phyloP scores from a whole-genome alignment of 2,329 filamentous ascomycete species.

The Diaporthe ilicicola region DNA sequence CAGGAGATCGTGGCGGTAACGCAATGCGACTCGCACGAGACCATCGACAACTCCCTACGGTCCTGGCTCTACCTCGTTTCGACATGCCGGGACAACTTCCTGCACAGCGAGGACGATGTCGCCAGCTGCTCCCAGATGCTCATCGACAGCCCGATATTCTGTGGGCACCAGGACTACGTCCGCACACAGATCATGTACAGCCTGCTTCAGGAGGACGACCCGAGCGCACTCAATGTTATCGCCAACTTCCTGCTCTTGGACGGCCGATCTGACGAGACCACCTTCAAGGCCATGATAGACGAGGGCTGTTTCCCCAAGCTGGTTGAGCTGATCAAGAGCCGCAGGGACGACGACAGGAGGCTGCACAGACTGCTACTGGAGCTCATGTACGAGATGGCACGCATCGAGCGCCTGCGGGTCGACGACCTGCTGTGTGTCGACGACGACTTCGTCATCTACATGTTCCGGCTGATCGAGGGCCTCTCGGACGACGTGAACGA shows the following conservation, averaged over 20 bases:
- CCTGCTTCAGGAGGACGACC: constrained; percentile 87
- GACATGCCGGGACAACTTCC: constrained; percentile 77
- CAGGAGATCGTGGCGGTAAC: constrained; percentile 52
- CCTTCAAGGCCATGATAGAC: constrained; percentile 86
- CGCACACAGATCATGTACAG: constrained; percentile 93
- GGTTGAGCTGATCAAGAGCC: constrained; percentile 79
- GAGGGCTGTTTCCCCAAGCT: constrained; percentile 86
- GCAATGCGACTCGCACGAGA: constrained; percentile 61
- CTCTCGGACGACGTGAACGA: constrained; percentile 88
- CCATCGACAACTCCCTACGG: constrained; percentile 85
- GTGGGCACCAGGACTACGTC: constrained; percentile 81
- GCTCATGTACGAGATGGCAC: constrained; percentile 94
- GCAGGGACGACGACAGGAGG: constrained; percentile 70
- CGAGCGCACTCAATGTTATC: constrained; percentile 81
- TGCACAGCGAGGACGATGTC: constrained; percentile 80
- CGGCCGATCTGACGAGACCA: constrained; percentile 78
- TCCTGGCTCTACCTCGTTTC: constrained; percentile 83
- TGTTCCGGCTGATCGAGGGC: constrained; percentile 89
- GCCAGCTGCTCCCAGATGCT: constrained; percentile 82
- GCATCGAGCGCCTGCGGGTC: constrained; percentile 81
- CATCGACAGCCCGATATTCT: constrained; percentile 78
- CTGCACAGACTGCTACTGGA: constrained; percentile 86
- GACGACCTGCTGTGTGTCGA: constrained; percentile 80
- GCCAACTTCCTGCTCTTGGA: constrained; percentile 87
- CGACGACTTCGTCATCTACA: constrained; percentile 83